Evolutionary conservation across 2,329 filamentous ascomycete genomes (phyloP), one percentile per base, ranked within the genome.

Genomic region (Amauroascus verrucosus): DNA sequence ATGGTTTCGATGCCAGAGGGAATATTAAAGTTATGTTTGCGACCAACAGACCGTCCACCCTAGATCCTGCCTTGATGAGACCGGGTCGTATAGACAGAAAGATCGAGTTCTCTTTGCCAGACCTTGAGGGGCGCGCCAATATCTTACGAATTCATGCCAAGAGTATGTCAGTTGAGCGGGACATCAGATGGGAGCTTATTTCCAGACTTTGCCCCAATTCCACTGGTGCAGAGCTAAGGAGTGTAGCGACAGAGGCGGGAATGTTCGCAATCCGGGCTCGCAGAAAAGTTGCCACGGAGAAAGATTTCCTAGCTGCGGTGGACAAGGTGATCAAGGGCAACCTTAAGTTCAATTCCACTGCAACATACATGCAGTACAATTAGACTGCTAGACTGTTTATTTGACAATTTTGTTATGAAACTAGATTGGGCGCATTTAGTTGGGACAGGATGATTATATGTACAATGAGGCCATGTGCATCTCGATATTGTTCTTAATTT

Each of bases 11-110:
- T 67, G 87, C 89, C 47, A 81, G 91, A 70, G 91, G 91, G 69
- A 97, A 97, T 72, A 97, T 97, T 79, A 97, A 97, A 75, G 91
- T 97, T 72, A 97, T 97, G 91, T 97, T 97, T 66, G 91, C 91
- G 55, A 97, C 91, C 68, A 97, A 97, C 79, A 80, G 91, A 70
- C 91, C 91, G 2, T 95, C 89, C 3, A 97, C 91, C 3, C 79
- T 97, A 53, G 91, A 97, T 67, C 91, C 91, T n/a, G 91, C 91
- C 2, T 79, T 97, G 59, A 96, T 97, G 89, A 81, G 91, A 75
- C 91, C 91, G 9, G 91, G 91, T 30, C 90, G 91, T 79, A 97
- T 97, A 65, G 91, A 97, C 71, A 82, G 93, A 65, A 98, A 98
- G 80, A 98, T 98, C 64, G 93, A 98, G 72, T 98, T 98, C 76